Evolutionary conservation across 352 stramenopile genomes (phyloP).

Genomic region (Pythium grandisporangium): DNA sequence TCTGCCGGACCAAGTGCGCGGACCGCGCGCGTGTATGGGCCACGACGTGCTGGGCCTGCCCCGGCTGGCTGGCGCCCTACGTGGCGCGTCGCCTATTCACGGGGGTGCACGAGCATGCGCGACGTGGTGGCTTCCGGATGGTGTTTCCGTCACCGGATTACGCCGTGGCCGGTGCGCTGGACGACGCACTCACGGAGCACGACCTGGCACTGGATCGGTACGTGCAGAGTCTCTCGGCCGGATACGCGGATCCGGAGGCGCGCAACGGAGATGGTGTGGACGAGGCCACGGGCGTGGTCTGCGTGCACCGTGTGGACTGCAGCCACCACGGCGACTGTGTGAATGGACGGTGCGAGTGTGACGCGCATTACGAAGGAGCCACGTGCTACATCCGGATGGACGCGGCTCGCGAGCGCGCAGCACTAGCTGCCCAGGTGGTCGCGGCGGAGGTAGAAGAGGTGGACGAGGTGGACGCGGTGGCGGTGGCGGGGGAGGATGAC

Average conservation of each 20-base stretch:
- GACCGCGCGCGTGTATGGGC: conserved; percentile 59
- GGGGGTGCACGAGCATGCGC: conserved; percentile 48
- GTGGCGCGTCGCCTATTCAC: conserved; percentile 49
- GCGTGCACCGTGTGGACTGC: conserved; percentile 77
- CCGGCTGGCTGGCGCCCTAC: conserved; percentile 57
- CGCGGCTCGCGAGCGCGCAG: too few relatives aligned
- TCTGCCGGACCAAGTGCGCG: conserved; percentile 53
- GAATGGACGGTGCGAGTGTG: conserved; percentile 68
- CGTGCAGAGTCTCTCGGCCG: conserved; percentile 49
- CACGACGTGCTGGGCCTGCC: conserved; percentile 63
- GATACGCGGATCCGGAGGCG: conserved; percentile 31
- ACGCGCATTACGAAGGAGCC: conserved; percentile 58
- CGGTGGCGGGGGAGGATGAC: too few relatives aligned
- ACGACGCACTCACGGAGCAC: conserved; percentile 43
- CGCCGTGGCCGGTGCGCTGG: conserved; percentile 45
- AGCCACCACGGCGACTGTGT: conserved; percentile 74
- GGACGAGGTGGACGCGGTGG: too few relatives aligned
- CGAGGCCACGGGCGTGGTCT: too few relatives aligned
- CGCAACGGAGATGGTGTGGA: conserved; percentile 21
- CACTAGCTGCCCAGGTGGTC: too few relatives aligned
- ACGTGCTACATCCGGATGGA: conserved; percentile 80
- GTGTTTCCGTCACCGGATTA: conserved; percentile 56
- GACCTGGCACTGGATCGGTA: conserved; percentile 68
- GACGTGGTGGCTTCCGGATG: conserved; percentile 59
- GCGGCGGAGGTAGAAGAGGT: too few relatives aligned